Evolutionary conservation across 208 protist genomes (phyloP).

Genomic region (Trypanosoma scelopori): DNA sequence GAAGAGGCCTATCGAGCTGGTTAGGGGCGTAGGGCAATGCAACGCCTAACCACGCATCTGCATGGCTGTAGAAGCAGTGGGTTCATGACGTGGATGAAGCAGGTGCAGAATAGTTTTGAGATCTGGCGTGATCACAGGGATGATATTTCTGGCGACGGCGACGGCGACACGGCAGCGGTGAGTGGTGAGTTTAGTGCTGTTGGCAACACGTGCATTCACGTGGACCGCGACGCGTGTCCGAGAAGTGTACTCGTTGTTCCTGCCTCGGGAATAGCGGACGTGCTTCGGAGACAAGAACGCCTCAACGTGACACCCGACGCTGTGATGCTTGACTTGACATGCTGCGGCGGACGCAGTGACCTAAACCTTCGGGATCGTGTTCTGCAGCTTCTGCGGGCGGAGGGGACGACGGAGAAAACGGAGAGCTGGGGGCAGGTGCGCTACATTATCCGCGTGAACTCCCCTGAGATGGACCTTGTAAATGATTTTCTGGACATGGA

Average conservation of each 20-base stretch:
- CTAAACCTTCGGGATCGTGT: slow-evolving; percentile 64
- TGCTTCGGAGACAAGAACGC: slow-evolving; percentile 47
- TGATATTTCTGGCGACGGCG: slow-evolving; percentile 26
- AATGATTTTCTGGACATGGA: slow-evolving; percentile 84
- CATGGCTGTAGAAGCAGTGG: slow-evolving; percentile 7
- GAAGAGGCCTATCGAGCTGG: not conserved
- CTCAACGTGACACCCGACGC: slow-evolving; percentile 55
- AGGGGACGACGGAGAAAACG: slow-evolving; percentile 2
- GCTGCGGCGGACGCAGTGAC: slow-evolving; percentile 47
- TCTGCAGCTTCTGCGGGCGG: slow-evolving; percentile 45
- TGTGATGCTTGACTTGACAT: slow-evolving; percentile 81
- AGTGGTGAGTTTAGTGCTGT: not conserved
- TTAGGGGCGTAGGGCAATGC: slow-evolving; percentile 5
- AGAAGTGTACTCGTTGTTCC: slow-evolving; percentile 83
- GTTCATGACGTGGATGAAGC: slow-evolving; percentile 28
- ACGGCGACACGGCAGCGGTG: slow-evolving; percentile 11
- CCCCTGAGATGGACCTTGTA: slow-evolving; percentile 58
- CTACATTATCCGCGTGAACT: slow-evolving; percentile 79
- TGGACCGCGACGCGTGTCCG: slow-evolving; percentile 53
- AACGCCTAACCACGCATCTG: slow-evolving; percentile 4
- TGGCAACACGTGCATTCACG: slow-evolving; percentile 33
- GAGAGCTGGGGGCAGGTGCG: slow-evolving; percentile 29
- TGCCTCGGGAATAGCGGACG: slow-evolving; percentile 10
- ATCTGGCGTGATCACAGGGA: slow-evolving; percentile 49
- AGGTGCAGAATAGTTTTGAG: slow-evolving; percentile 47